Conservation (phyloP, 345 rosid genomes). For the Luvunga scandens region DNA sequence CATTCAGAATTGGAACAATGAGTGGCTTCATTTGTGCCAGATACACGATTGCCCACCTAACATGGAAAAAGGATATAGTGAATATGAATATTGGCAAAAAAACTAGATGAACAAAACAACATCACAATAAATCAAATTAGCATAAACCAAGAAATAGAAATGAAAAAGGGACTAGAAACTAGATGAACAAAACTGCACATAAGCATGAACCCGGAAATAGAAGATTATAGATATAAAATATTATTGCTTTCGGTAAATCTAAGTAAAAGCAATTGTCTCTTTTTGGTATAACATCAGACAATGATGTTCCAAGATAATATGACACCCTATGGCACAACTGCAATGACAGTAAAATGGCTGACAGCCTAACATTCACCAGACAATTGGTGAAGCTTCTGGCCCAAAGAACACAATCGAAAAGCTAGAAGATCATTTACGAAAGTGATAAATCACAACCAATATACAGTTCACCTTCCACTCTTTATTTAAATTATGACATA, state of each 20-base stretch:
- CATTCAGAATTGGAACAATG: conserved; percentile 86
- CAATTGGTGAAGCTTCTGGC: not conserved
- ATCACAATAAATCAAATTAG: not conserved
- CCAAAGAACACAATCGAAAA: not conserved
- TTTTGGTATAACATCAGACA: not conserved
- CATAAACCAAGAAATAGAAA: not conserved
- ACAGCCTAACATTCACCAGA: not conserved
- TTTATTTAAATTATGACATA: not conserved
- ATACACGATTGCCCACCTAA: conserved; percentile 98
- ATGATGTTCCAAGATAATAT: not conserved
- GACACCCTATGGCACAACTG: not conserved
- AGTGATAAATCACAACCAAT: not conserved
- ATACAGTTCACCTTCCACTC: not conserved
- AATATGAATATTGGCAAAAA: not conserved
- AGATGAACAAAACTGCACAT: not conserved
- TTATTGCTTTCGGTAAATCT: not conserved
- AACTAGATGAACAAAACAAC: not conserved
- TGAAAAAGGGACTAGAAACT: not conserved
- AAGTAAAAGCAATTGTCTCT: not conserved
- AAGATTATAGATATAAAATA: not conserved
- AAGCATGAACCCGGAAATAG: not conserved
- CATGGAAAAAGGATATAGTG: conserved; percentile 12
- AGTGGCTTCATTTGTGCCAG: conserved; percentile 97
- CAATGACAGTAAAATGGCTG: not conserved
- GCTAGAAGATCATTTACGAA: not conserved